Evolutionary conservation across 768 basidiomycete genomes (phyloP).

Genomic region (Phylloporus sp.): DNA sequence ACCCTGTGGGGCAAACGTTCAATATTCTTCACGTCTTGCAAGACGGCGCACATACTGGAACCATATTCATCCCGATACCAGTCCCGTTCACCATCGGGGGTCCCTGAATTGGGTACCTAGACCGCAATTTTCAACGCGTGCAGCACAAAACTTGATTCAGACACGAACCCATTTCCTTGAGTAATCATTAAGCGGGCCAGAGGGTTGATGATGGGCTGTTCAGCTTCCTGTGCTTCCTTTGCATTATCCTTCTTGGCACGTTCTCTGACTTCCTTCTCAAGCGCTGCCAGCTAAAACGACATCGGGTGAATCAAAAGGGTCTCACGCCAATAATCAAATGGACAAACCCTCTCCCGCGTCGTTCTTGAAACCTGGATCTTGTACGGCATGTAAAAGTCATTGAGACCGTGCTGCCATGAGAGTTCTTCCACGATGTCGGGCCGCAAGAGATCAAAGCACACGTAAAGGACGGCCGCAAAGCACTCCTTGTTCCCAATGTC

Average conservation of each 20-base stretch:
- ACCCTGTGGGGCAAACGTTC: constrained; percentile 38
- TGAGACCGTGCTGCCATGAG: constrained; percentile 93
- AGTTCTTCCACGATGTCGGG: constrained; percentile 91
- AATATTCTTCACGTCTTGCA: not conserved
- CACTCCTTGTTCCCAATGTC: constrained; percentile 99
- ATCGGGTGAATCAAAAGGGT: constrained; percentile 5
- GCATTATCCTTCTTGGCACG: constrained; percentile 79
- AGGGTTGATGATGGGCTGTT: constrained; percentile 86
- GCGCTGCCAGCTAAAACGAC: constrained; percentile 53
- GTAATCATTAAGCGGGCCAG: constrained; percentile 63
- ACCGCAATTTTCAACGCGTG: constrained; percentile 6
- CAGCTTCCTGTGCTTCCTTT: constrained; percentile 87
- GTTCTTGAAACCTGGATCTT: constrained; percentile 84
- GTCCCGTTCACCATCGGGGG: constrained; percentile 58
- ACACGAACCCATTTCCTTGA: constrained; percentile 59
- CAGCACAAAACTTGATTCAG: not conserved
- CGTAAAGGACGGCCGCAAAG: constrained; percentile 84
- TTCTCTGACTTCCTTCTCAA: constrained; percentile 91
- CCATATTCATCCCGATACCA: constrained; percentile 45
- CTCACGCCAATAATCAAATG: not conserved
- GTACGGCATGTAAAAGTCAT: constrained; percentile 98
- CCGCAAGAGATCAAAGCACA: constrained; percentile 94
- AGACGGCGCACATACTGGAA: constrained; percentile 48
- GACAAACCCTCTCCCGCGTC: constrained; percentile 64
- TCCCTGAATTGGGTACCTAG: constrained; percentile 60